Conservation (phyloP, 441 rosid genomes). For the Syzygium syzygioides region DNA sequence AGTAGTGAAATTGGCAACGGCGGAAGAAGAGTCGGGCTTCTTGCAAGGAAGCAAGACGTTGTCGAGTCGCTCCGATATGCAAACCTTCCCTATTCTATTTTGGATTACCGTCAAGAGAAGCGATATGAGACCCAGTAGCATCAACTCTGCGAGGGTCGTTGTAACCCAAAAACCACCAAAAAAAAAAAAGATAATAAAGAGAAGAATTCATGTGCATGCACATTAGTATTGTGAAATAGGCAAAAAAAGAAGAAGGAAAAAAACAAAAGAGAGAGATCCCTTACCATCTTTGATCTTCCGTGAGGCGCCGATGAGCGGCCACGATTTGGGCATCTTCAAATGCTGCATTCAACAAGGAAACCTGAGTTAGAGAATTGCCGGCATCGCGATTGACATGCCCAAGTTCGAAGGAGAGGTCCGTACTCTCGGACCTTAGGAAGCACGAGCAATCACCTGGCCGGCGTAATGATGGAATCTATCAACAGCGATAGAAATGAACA, state of each 20-base stretch:
- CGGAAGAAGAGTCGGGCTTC: conserved; percentile 1
- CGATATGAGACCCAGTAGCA: conserved; percentile 72
- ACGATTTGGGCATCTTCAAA: conserved; percentile 45
- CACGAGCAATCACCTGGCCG: background rate
- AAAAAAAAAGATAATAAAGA: too few relatives aligned
- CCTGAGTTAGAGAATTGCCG: background rate
- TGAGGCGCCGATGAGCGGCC: conserved; percentile 47
- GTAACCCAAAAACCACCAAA: fast-evolving
- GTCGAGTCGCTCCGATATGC: conserved; percentile 39
- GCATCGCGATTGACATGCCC: background rate
- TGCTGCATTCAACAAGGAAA: conserved; percentile 11
- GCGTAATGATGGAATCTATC: background rate
- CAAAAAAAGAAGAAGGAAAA: background rate
- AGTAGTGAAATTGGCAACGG: conserved; percentile 30
- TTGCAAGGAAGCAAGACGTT: conserved; percentile 50
- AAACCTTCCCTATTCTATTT: conserved; percentile 29
- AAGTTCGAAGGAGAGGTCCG: background rate
- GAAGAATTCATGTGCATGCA: background rate
- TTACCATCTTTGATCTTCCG: conserved; percentile 71
- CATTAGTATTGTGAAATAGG: background rate
- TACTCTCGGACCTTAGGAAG: background rate
- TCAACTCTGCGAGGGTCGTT: conserved; percentile 26
- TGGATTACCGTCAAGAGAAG: conserved; percentile 56
- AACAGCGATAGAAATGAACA: background rate
- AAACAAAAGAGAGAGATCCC: background rate